Evolutionary conservation across 257 asterid genomes (phyloP), one percentile per base, ranked within the genome.

Genomic region (Solanum phureja): DNA sequence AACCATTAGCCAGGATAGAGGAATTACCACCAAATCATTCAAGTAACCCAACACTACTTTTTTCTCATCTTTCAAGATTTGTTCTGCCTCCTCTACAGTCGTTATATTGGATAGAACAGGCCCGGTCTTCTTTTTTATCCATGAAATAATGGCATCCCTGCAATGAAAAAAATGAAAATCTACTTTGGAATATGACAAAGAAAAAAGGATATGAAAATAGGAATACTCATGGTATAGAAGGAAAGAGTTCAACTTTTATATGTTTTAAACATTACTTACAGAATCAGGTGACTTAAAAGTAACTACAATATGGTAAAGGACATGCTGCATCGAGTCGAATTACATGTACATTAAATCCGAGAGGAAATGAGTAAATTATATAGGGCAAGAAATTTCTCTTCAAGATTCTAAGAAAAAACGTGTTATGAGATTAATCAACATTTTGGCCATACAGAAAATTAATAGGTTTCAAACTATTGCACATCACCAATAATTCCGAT

Each of bases 61-160:
- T 38, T 87, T 74, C 91, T 92, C 96, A 74, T 93, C 90, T 7
- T 93, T 92, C 90, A 97, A 92, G 89, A 95, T 86, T 29, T 19
- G 92, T 90, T 96, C 98, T 44, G 99, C 99, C 21, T 97, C 99
- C 93, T 96, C 98, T 40, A 92, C 88, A 38, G 94, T 92, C 13
- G 98, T 94, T 89, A 97, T 90, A 92, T 94, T 96, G 87, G 91
- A 90, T 86, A 97, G 81, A 72, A 91, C 94, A 38, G 99, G 98
- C 76, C 99, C 98, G 31, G 87, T 95, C 93, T 94, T 96, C 98
- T 96, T 97, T 93, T 93, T 95, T 87, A 97, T 92, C 99, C 99
- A 97, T 87, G 95, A 90, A 79, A 96, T 93, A 34, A 97, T 95
- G 81, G 91, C 97, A 86, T 94, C 98, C 91, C 99, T 96, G 93